Base-by-base conservation (phyloP, 1,139 yeast genomes). In the Blastobotrys elegans region DNA sequence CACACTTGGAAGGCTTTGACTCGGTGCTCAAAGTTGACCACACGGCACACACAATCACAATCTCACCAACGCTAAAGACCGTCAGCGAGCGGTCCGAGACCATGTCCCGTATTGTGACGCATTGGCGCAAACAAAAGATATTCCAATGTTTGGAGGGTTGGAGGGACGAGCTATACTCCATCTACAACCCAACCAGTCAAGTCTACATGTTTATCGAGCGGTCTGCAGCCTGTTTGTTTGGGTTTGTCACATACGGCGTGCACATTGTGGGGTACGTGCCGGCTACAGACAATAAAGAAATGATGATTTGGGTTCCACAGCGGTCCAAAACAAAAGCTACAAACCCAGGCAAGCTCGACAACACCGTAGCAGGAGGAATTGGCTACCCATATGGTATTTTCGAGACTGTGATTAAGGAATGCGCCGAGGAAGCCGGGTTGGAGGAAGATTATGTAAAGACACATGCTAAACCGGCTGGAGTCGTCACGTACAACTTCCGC, bases 281-380 rank as follows among this genome's bases (percentile, higher is more conserved):
- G 0, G 65, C 71, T 11, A 64, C 72, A 20, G 46, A 48, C 2
- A 21, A 43, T 0, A 59, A 64, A 6, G 76, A 75, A 0, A 58
- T 80, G 40, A 76, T 79, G 58, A 60, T 92, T 49, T 92, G 97
- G 97, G 74, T 90, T 4, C 96, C 98, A 0, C 71, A 87, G 52
- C 72, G 98, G 55, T 76, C 97, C 0, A 62, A 70, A 13, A 74
- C 80, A 1, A 92, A 92, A 62, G 83, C 85, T 16, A 92, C 97
- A 0, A 89, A 80, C 68, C 97, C 98, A 0, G 84, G 87, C 0
- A 84, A 80, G 86, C 74, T 89, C 39, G 98, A 92, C 64, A 92
- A 90, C 62, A 87, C 95, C 1, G 87, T 92, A 4, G 98, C 96
- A 0, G 98, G 98, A 1, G 98, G 98, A 0, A 63, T 92, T 18